Evolutionary conservation across 192 early-diverging fungal species (phyloP).

Genomic region (Cetraspora pellucida): DNA sequence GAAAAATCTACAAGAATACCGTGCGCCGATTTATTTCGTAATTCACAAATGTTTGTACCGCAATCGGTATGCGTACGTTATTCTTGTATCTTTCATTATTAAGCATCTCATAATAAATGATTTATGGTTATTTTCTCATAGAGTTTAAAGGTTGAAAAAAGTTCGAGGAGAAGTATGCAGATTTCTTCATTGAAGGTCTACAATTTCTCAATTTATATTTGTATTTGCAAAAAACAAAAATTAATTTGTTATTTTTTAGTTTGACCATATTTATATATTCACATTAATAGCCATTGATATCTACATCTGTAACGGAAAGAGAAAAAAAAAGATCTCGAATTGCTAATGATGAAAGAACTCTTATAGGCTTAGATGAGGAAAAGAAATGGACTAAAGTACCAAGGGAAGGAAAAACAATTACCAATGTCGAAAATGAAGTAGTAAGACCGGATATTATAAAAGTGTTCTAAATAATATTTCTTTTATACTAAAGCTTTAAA

Average conservation of each 20-base stretch:
- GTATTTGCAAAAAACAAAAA: no score
- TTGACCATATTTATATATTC: no score
- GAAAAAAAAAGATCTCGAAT: slow-evolving; percentile 31
- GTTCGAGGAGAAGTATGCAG: not conserved
- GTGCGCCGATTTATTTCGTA: slow-evolving; percentile 9
- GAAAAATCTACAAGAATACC: slow-evolving; percentile 21
- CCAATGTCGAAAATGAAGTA: slow-evolving; percentile 26
- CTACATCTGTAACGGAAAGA: slow-evolving; percentile 10
- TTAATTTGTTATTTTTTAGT: no score
- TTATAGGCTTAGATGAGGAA: slow-evolving; percentile 14
- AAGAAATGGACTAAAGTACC: not conserved
- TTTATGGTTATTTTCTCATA: not conserved
- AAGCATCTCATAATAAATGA: no score
- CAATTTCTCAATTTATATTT: not conserved
- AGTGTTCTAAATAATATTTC: not conserved
- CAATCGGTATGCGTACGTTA: not conserved
- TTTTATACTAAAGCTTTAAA: not conserved
- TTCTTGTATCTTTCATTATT: not conserved
- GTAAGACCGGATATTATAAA: not conserved
- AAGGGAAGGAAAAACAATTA: not conserved
- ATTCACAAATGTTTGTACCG: slow-evolving; percentile 3
- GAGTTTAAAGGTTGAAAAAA: not conserved
- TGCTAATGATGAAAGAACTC: slow-evolving; percentile 12
- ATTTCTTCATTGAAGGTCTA: slow-evolving; percentile 19
- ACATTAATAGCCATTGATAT: no score